phyloP scores from a whole-genome alignment of 2,329 filamentous ascomycete species.

The Pseudogymnoascus pannorum region DNA sequence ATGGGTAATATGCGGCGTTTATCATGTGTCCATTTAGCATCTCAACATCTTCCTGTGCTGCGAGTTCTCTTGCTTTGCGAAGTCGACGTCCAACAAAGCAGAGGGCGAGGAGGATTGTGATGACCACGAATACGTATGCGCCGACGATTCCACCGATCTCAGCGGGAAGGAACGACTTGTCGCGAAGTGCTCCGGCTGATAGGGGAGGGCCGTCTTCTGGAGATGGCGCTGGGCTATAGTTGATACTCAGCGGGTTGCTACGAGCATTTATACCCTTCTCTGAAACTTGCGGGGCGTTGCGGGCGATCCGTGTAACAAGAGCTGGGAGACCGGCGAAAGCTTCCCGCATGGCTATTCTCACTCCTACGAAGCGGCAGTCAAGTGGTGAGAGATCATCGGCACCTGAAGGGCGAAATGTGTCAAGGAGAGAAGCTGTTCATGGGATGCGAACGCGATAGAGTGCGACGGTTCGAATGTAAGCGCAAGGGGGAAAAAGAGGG shows the following conservation, averaged over 20 bases:
- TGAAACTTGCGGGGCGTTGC: background rate
- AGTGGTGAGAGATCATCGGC: slow-evolving; percentile 7
- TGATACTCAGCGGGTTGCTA: slow-evolving; percentile 30
- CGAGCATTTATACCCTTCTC: slow-evolving; percentile 14
- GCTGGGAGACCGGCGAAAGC: slow-evolving; percentile 4
- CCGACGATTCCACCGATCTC: slow-evolving; percentile 80
- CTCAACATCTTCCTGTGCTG: slow-evolving; percentile 26
- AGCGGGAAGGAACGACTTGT: slow-evolving; percentile 62
- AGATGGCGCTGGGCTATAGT: slow-evolving; percentile 49
- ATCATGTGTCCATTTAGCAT: slow-evolving; percentile 24
- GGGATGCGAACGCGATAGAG: background rate
- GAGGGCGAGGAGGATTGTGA: slow-evolving; percentile 62
- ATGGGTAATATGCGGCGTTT: slow-evolving; percentile 34
- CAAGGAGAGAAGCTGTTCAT: slow-evolving; percentile 1
- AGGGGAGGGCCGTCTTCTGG: slow-evolving; percentile 54
- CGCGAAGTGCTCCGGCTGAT: slow-evolving; percentile 50
- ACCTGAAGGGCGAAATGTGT: slow-evolving; percentile 9
- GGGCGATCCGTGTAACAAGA: slow-evolving; percentile 5
- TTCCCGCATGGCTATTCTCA: slow-evolving; percentile 7
- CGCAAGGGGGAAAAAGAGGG: slow-evolving; percentile 3
- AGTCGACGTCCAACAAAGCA: slow-evolving; percentile 53
- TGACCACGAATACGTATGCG: slow-evolving; percentile 71
- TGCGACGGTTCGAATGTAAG: background rate
- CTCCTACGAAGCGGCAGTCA: background rate
- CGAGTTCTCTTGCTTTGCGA: slow-evolving; percentile 26